Base-by-base conservation (phyloP, 306 rosid genomes). In the Styphnolobium japonicum region DNA sequence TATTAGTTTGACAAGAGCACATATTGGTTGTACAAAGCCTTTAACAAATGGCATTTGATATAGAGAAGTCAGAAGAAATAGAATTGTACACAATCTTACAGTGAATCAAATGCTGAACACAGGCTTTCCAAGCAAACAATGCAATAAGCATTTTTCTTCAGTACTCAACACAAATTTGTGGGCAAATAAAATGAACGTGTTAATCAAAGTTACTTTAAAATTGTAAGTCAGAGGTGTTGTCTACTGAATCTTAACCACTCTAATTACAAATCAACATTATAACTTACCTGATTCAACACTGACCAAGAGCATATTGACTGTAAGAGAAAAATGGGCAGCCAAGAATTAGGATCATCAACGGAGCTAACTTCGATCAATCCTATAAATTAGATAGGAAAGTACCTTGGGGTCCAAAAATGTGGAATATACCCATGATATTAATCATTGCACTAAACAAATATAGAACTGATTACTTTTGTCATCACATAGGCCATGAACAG, bases 261-360 rank as follows among this genome's bases (percentile, higher is more conserved):
- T 7, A 58, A 77, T 76, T 52, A 67, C 8, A 69, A 71, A 76
- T 53, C 58, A 53, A 61, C 46, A 73, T 61, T 9, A 61, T 58
- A 63, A 79, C n/a, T n/a, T 84, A 95, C 98, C 98, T 79, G 98
- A 92, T 61, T 95, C 98, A 79, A 95, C 85, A 53, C 98, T 72
- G 10, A 92, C 82, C 98, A 37, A 53, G 8, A 55, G 15, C 56
- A 57, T 25, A 23, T 0, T 23, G n/a, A 73, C 22, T n/a, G 37
- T 55, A 37, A 64, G 14, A 53, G 51, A 15, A 53, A 64, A 49
- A 67, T 62, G 36, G 66, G 51, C 52, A 65, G 34, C 62, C 31
- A 42, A 56, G 19, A 67, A 67, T 39, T 43, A 29, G 43, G 75
- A 40, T 15, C 2, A 61, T 40, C 48, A 73, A 80, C 12, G 16